These are phyloP conservation scores for Diaporthe australafricana DNA, from an alignment of 2,329 filamentous ascomycete genomes.

Conservation along the genomic window DNA sequence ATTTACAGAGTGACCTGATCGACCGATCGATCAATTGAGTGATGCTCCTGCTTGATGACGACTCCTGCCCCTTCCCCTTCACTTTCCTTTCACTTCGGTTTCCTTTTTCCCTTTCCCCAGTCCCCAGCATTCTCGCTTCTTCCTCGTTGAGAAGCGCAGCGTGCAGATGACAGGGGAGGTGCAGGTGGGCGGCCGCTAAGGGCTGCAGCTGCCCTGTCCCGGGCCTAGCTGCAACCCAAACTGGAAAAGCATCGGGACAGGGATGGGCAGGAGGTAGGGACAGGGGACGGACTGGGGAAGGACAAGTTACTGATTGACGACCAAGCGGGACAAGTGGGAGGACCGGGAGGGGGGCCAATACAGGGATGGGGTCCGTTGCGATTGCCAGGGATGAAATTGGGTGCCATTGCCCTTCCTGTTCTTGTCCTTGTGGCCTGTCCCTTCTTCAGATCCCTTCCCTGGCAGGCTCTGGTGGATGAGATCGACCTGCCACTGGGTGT, in stretches of 20 bases:
- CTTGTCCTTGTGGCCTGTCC: not conserved
- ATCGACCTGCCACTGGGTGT: conserved; percentile 16
- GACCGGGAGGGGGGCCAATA: too few species aligned
- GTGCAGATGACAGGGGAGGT: not conserved
- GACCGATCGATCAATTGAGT: not conserved
- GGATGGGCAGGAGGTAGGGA: not conserved
- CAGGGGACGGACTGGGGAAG: not conserved
- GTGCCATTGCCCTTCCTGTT: not conserved
- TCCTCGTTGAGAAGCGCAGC: not conserved
- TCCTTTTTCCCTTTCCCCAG: not conserved
- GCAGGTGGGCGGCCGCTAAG: conserved; percentile 15
- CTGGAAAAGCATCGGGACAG: not conserved
- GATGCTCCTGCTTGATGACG: not conserved
- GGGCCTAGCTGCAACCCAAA: not conserved
- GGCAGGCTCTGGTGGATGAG: not conserved
- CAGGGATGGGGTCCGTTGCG: not conserved
- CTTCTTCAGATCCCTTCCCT: not conserved
- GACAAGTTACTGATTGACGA: not conserved
- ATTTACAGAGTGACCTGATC: not conserved
- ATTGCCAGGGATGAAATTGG: conserved; percentile 23
- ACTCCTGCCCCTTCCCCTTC: not conserved
- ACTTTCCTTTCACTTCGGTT: not conserved
- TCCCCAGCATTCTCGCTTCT: not conserved
- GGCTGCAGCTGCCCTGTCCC: conserved; percentile 19
- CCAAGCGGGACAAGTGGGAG: conserved; percentile 2